These are phyloP conservation scores for Fusarium acutatum DNA, from an alignment of 2,329 filamentous ascomycete species.

Conservation along the genomic window DNA sequence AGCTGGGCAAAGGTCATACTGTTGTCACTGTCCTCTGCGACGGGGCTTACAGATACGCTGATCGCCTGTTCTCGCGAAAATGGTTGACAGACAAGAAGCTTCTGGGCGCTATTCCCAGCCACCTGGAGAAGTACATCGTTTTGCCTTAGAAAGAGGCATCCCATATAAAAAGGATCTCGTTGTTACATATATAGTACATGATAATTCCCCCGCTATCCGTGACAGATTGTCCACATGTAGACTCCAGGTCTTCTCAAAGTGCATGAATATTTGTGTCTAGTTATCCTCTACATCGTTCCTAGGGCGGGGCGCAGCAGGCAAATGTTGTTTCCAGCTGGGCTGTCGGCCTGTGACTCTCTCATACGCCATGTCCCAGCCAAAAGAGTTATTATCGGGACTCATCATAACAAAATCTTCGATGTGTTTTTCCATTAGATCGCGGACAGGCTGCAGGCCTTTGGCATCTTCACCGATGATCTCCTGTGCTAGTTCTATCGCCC, in stretches of 20 bases:
- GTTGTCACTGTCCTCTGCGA: constrained; percentile 95
- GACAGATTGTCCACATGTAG: neutral
- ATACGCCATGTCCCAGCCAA: constrained; percentile 39
- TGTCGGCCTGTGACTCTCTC: constrained; percentile 40
- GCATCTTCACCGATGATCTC: constrained; percentile 49
- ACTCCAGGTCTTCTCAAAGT: neutral
- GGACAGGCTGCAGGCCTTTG: constrained; percentile 49
- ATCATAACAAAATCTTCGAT: constrained; percentile 44
- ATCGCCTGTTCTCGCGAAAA: constrained; percentile 88
- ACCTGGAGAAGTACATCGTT: constrained; percentile 93
- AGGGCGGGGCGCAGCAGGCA: neutral
- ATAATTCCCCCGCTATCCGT: neutral
- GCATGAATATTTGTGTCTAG: neutral
- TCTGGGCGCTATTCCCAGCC: constrained; percentile 80
- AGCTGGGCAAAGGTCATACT: constrained; percentile 86
- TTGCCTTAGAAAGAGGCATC: constrained; percentile 65
- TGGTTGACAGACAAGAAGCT: constrained; percentile 92
- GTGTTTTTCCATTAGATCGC: constrained; percentile 49
- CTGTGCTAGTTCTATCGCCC: constrained; percentile 56
- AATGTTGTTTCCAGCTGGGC: constrained; percentile 40
- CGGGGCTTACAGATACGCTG: constrained; percentile 96
- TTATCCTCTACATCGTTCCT: neutral
- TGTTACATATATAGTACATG: constrained; percentile 41
- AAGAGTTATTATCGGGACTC: constrained; percentile 3
- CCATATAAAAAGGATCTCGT: constrained; percentile 43